Conservation (phyloP, 495 filamentous ascomycete genomes). For the Podospora fimiseda region DNA sequence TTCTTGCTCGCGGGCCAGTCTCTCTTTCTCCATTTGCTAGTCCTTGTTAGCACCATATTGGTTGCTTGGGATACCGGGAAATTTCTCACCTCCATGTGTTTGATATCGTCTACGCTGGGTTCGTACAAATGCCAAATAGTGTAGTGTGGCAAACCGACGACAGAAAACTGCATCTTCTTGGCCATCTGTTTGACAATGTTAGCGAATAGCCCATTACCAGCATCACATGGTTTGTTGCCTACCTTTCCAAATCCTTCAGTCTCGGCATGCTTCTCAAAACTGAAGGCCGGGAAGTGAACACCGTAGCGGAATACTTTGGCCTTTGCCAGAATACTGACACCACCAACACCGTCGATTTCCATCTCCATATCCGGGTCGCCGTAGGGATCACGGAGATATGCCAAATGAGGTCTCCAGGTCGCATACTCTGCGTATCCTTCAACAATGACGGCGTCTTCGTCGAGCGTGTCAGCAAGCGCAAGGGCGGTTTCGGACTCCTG, state of each 20-base stretch:
- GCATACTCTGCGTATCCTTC: conserved; percentile 99
- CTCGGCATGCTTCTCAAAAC: conserved; percentile 97
- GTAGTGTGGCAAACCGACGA: conserved; percentile 96
- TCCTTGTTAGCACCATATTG: conserved; percentile 11
- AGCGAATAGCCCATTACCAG: conserved; percentile 17
- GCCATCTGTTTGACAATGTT: conserved; percentile 69
- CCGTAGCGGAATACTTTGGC: conserved; percentile 89
- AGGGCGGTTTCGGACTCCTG: conserved; percentile 97
- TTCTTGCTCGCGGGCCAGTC: conserved; percentile 62
- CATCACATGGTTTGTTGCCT: conserved; percentile 14
- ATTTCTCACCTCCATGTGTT: conserved; percentile 82
- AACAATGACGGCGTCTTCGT: conserved; percentile 98
- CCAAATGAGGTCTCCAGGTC: conserved; percentile 95
- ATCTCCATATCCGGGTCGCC: conserved; percentile 99
- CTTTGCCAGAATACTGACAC: conserved; percentile 95
- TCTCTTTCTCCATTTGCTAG: conserved; percentile 81
- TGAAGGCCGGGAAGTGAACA: conserved; percentile 97
- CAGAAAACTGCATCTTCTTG: conserved; percentile 88
- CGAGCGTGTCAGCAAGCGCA: conserved; percentile 85
- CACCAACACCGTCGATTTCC: conserved; percentile 97
- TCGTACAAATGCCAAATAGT: conserved; percentile 99
- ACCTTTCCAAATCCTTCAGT: conserved; percentile 99
- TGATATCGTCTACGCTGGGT: conserved; percentile 91
- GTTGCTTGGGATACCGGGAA: not conserved
- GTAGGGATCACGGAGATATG: conserved; percentile 94